A percentile compares a stretch with the other conserved stretches of the same genome.
phyloP scores from a whole-genome alignment of 2,329 filamentous ascomycete genomes.

The Fusarium torreyae region DNA sequence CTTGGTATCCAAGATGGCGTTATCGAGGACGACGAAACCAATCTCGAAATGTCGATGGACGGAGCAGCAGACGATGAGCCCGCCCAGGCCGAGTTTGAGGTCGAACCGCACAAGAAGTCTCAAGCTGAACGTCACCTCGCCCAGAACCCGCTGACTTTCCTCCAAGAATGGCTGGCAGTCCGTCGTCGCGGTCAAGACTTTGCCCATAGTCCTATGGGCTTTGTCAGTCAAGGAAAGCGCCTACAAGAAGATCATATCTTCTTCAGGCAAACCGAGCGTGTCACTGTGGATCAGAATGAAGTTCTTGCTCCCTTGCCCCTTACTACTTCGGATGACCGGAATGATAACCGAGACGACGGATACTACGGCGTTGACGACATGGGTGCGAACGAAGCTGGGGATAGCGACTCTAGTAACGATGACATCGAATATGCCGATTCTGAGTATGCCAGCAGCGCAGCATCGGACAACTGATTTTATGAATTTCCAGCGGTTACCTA shows the following conservation, averaged over 20 bases:
- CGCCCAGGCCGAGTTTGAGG: background rate
- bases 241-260: slow-evolving; percentile 66
- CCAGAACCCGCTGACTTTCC: slow-evolving; percentile 59
- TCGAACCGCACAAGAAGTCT: background rate
- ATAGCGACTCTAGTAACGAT: slow-evolving; percentile 41
- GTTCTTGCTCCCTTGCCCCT: slow-evolving; percentile 25
- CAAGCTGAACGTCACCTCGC: slow-evolving; percentile 20
- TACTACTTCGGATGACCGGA: background rate
- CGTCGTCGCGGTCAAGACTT: slow-evolving; percentile 71
- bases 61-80: slow-evolving; percentile 4
- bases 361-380: slow-evolving; percentile 49
- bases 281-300: background rate
- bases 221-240: slow-evolving; percentile 66
- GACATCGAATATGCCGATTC: slow-evolving; percentile 47
- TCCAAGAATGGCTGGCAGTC: slow-evolving; percentile 71
- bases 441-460: slow-evolving; percentile 41
- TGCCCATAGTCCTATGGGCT: slow-evolving; percentile 72
- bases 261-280: slow-evolving; percentile 55
- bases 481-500: background rate
- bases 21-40: background rate
- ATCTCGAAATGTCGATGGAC: background rate
- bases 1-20: slow-evolving; percentile 50
- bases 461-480: background rate
- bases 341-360: slow-evolving; percentile 25
- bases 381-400: slow-evolving; percentile 45